These are phyloP conservation scores for Bipolaris cookei DNA, from an alignment of 2,329 filamentous ascomycete genomes.

Conservation along the genomic window DNA sequence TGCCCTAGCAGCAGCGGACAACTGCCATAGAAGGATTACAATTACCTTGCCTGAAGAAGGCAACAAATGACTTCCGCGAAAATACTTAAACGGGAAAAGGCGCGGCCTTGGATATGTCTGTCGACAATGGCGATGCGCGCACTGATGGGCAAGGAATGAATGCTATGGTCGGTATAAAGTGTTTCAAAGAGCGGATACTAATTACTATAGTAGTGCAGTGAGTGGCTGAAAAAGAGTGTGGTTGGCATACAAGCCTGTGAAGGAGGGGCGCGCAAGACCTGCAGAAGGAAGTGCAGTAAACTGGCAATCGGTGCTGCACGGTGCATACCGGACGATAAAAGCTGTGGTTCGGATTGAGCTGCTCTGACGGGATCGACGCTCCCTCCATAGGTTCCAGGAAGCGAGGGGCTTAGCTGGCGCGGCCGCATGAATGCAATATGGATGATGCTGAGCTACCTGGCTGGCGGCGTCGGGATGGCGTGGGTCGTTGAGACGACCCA, in stretches of 20 bases:
- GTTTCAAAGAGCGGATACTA: slow-evolving; percentile 15
- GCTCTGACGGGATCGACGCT: slow-evolving; percentile 32
- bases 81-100: slow-evolving; percentile 11
- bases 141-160: slow-evolving; percentile 21
- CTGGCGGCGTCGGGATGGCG: slow-evolving; percentile 38
- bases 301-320: slow-evolving; percentile 5
- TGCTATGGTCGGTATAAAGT: slow-evolving; percentile 15
- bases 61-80: slow-evolving; percentile 4
- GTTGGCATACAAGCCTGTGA: slow-evolving; percentile 16
- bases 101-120: slow-evolving; percentile 6
- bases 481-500: slow-evolving; percentile 28
- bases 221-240: slow-evolving; percentile 34
- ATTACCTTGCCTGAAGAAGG: slow-evolving; percentile 11
- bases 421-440: slow-evolving; percentile 21
- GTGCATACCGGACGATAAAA: slow-evolving; percentile 31
- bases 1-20: slow-evolving; percentile 20
- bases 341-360: slow-evolving; percentile 10
- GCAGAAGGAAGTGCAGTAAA: slow-evolving; percentile 34
- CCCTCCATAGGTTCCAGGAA: slow-evolving; percentile 27
- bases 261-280: slow-evolving; percentile 21
- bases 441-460: slow-evolving; percentile 23
- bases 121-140: slow-evolving; percentile 19
- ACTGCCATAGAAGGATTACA: slow-evolving; percentile 37
- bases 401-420: slow-evolving; percentile 31
- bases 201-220: slow-evolving; percentile 22